Conservation (phyloP, 345 rosid genomes). For the Reutealis trisperma region DNA sequence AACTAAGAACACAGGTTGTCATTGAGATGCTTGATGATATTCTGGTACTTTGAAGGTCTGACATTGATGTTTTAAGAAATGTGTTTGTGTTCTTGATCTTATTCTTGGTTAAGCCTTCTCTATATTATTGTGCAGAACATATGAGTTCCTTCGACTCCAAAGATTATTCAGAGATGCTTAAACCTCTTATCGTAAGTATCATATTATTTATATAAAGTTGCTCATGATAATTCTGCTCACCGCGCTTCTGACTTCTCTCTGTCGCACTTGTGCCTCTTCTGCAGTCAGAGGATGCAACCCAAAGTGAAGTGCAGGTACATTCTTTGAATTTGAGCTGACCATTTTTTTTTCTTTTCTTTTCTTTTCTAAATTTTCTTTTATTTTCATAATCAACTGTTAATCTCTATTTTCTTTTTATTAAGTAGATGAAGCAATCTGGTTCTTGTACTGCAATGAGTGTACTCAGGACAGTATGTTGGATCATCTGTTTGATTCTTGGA, state of each 20-base stretch:
- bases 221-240: background rate
- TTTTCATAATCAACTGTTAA: background rate
- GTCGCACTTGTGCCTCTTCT: background rate
- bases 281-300: constrained; percentile 27
- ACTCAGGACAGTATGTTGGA: constrained; percentile 29
- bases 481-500: constrained; percentile 31
- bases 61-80: background rate
- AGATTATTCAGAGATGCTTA: constrained; percentile 33
- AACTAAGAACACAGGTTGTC: background rate
- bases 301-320: constrained; percentile 24
- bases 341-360: background rate
- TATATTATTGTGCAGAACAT: constrained; percentile 28
- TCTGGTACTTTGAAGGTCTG: background rate
- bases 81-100: background rate
- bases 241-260: no score
- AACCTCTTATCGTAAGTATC: constrained; percentile 43
- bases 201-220: background rate
- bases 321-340: background rate
- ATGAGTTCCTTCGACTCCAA: constrained; percentile 2
- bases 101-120: background rate
- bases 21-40: background rate
- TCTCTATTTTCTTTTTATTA: background rate
- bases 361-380: background rate
- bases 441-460: constrained; percentile 13
- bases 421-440: constrained; percentile 16